A percentile compares a stretch with the other conserved stretches of the same genome.
These are phyloP conservation scores for Russula compacta DNA, from an alignment of 768 basidiomycete species.

Conservation along the genomic window DNA sequence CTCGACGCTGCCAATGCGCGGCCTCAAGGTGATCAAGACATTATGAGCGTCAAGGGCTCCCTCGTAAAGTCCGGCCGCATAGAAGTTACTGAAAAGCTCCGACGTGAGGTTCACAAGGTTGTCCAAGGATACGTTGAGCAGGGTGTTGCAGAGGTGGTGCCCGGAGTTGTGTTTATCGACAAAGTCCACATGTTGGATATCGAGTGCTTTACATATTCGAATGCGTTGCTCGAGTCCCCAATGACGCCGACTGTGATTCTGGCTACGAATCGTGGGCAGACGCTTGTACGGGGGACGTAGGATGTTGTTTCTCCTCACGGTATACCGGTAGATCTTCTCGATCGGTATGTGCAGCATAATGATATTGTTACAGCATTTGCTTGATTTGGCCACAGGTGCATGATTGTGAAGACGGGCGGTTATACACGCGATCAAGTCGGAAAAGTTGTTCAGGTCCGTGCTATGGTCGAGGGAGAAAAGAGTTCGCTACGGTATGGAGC, in stretches of 20 bases:
- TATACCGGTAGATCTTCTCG: slow-evolving; percentile 86
- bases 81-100: slow-evolving; percentile 93
- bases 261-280: slow-evolving; percentile 91
- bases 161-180: slow-evolving; percentile 77
- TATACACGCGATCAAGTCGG: too few relatives aligned
- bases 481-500: too few relatives aligned
- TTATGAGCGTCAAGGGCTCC: slow-evolving; percentile 94
- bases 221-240: slow-evolving; percentile 87
- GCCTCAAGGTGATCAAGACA: slow-evolving; percentile 94
- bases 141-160: slow-evolving; percentile 95
- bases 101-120: slow-evolving; percentile 93
- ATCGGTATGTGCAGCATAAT: slow-evolving; percentile 47
- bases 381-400: too few relatives aligned
- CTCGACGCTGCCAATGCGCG: slow-evolving; percentile 94
- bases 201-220: slow-evolving; percentile 98
- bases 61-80: slow-evolving; percentile 89
- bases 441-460: too few relatives aligned
- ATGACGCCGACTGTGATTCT: slow-evolving; percentile 98
- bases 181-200: slow-evolving; percentile 99
- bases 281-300: slow-evolving; percentile 85
- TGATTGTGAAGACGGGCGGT: too few relatives aligned
- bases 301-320: slow-evolving; percentile 92
- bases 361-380: too few relatives aligned
- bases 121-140: slow-evolving; percentile 97
- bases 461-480: too few relatives aligned